Percentiles rank a stretch among this genome's conserved stretches.
Conservation (phyloP, 2,329 filamentous ascomycete genomes). For the Intubia oerlemansii region DNA sequence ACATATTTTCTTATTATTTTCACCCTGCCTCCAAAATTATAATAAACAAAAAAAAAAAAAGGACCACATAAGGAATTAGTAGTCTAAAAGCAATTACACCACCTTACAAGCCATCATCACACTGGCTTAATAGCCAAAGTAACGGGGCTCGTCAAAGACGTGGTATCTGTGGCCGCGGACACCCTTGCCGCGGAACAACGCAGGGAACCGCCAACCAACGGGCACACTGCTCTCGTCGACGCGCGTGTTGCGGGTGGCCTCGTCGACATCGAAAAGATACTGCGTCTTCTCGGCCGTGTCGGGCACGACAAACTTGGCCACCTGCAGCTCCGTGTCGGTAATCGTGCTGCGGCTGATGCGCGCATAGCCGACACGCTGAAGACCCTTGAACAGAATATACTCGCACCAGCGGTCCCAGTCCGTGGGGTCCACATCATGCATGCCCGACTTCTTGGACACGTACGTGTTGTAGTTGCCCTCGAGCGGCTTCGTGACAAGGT, state of each 20-base stretch:
- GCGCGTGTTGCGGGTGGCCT: constrained; percentile 32
- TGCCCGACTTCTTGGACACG: constrained; percentile 66
- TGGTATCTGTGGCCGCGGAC: constrained; percentile 84
- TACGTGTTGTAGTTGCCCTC: constrained; percentile 96
- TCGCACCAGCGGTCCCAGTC: constrained; percentile 99
- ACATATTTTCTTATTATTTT: background rate
- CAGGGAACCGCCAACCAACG: constrained; percentile 62
- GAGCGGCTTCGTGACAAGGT: constrained; percentile 75
- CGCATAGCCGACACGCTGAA: constrained; percentile 75
- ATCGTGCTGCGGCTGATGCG: constrained; percentile 76
- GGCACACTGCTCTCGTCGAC: constrained; percentile 56
- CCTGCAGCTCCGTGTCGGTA: constrained; percentile 92
- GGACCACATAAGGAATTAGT: too few species aligned
- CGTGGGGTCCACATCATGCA: constrained; percentile 80
- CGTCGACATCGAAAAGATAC: constrained; percentile 25
- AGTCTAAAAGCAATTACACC: too few species aligned
- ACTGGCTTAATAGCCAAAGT: constrained; percentile 29
- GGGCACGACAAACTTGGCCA: constrained; percentile 84
- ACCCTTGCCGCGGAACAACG: constrained; percentile 63
- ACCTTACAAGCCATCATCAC: too few species aligned
- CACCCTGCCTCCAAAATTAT: background rate
- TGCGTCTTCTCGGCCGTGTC: constrained; percentile 23
- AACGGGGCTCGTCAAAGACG: constrained; percentile 82
- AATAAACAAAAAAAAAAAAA: background rate
- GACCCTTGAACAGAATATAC: constrained; percentile 86